Conservation (phyloP, 495 filamentous ascomycete genomes). For the Penicillium desertorum region DNA sequence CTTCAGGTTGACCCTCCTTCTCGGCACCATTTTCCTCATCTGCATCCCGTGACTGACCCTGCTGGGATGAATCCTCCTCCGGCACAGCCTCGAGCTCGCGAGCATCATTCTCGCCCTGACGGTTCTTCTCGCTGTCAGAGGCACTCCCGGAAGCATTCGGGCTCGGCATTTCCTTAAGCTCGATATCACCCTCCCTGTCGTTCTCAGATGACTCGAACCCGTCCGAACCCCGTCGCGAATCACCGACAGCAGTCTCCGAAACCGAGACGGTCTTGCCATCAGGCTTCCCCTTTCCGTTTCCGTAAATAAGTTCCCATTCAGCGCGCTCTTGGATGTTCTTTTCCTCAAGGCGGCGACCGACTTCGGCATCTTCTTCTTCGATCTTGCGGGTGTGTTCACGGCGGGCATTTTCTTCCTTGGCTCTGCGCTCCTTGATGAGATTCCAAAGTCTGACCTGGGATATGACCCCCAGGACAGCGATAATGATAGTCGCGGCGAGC, state of each 20-base stretch:
- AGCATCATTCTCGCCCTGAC: background rate
- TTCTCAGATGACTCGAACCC: constrained; percentile 17
- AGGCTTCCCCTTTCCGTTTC: constrained; percentile 40
- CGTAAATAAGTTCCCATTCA: constrained; percentile 79
- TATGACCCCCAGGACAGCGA: constrained; percentile 71
- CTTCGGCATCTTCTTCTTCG: constrained; percentile 68
- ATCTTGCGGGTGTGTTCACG: constrained; percentile 57
- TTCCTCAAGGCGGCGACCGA: constrained; percentile 66
- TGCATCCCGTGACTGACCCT: background rate
- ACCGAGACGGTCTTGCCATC: constrained; percentile 17
- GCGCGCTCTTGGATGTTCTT: constrained; percentile 63
- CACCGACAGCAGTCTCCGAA: constrained; percentile 33
- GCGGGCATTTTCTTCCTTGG: constrained; percentile 56
- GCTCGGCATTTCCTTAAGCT: constrained; percentile 38
- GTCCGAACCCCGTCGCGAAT: constrained; percentile 31
- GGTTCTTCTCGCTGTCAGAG: constrained; percentile 28
- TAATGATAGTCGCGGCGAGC: constrained; percentile 71
- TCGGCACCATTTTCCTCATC: background rate
- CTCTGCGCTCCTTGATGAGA: constrained; percentile 71
- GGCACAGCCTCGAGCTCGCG: constrained; percentile 20
- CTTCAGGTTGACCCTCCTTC: background rate
- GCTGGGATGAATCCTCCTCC: constrained; percentile 22
- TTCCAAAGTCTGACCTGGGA: constrained; percentile 88
- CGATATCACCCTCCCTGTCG: constrained; percentile 38
- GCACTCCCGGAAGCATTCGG: constrained; percentile 21